These are phyloP conservation scores for Thalia dealbata DNA, from an alignment of 176 grass and related monocot genomes.

Conservation along the genomic window DNA sequence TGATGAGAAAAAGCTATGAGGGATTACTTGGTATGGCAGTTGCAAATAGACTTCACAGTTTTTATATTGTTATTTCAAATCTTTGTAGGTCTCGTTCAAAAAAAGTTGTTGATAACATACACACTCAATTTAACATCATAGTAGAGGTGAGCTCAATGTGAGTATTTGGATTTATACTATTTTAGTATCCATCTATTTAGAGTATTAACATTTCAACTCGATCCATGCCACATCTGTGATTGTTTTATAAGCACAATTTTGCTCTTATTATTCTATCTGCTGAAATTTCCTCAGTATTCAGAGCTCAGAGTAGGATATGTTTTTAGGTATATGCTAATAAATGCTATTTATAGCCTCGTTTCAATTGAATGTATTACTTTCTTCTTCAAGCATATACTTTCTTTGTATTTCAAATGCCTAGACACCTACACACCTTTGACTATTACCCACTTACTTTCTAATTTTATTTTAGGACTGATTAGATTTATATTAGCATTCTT, in stretches of 20 bases:
- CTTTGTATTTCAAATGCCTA: background rate
- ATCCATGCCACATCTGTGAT: background rate
- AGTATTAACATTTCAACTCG: background rate
- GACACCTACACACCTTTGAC: too few relatives aligned
- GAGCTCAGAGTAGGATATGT: background rate
- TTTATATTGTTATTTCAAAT: constrained; percentile 10
- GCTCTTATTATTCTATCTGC: background rate
- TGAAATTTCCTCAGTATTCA: background rate
- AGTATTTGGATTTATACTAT: too few relatives aligned
- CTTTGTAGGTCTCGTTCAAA: constrained; percentile 44
- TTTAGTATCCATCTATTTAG: background rate
- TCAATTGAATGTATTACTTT: too few relatives aligned
- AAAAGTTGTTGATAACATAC: constrained; percentile 57
- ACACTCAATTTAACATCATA: constrained; percentile 35
- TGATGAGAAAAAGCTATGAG: too few relatives aligned
- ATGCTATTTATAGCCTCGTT: too few relatives aligned
- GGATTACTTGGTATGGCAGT: background rate
- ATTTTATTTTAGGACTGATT: too few relatives aligned
- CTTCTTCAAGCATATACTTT: background rate
- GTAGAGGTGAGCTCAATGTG: constrained; percentile 43
- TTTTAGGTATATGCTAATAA: background rate
- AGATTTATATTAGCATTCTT: too few relatives aligned
- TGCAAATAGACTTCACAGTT: background rate
- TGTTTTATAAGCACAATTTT: background rate
- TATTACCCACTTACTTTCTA: too few relatives aligned